These are phyloP conservation scores for Leccinellum albellum DNA, from an alignment of 768 basidiomycete species.

Conservation along the genomic window DNA sequence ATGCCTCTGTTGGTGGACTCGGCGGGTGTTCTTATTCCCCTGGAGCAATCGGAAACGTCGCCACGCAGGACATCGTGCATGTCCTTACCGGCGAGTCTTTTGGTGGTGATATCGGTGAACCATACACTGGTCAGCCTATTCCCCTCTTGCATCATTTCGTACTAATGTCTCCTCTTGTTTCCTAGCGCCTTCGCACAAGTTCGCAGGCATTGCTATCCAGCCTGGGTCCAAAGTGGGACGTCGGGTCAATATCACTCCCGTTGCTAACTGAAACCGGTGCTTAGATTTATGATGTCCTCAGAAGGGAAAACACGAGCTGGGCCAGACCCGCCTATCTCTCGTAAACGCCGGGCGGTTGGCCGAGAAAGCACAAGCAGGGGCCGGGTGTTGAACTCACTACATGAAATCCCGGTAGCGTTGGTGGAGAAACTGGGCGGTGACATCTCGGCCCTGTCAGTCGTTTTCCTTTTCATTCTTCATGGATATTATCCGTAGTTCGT, in stretches of 20 bases:
- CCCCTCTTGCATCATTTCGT: neutral
- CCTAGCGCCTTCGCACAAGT: conserved; percentile 1
- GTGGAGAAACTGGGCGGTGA: no score
- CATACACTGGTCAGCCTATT: conserved; percentile 16
- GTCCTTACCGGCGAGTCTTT: conserved; percentile 63
- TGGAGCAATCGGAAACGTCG: conserved; percentile 91
- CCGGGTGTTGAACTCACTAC: no score
- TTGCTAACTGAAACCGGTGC: conserved; percentile 69
- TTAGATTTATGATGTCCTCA: conserved; percentile 73
- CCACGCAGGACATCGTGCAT: conserved; percentile 90
- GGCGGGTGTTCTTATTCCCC: conserved; percentile 98
- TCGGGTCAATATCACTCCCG: conserved; percentile 52
- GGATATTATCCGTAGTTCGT: no score
- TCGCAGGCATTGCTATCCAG: neutral
- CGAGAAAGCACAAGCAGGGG: no score
- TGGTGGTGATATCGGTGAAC: conserved; percentile 46
- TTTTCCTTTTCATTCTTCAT: no score
- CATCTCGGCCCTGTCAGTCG: no score
- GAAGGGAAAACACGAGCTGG: conserved; percentile 67
- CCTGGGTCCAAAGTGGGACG: conserved; percentile 22
- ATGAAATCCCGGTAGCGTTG: no score
- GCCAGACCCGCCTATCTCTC: conserved; percentile 19
- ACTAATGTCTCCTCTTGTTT: neutral
- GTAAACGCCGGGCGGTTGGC: no score
- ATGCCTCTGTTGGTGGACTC: conserved; percentile 83